Percentiles rank a stretch among this genome's conserved stretches.
Evolutionary conservation across 768 basidiomycete genomes (phyloP).

Genomic region (Crepidotus variabilis): DNA sequence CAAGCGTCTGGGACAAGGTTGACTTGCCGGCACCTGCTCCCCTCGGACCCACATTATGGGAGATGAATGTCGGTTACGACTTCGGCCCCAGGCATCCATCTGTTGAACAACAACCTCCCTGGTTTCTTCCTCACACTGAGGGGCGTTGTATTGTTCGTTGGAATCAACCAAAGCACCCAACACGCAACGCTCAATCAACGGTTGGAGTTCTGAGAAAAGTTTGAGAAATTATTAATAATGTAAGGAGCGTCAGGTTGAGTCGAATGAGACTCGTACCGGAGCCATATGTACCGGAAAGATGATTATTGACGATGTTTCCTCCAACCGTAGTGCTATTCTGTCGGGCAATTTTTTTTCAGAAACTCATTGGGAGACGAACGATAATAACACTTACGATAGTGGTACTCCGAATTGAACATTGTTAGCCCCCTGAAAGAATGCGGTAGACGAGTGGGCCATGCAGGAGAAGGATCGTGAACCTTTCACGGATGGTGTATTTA

Average conservation of each 20-base stretch:
- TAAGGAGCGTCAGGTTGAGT: not conserved
- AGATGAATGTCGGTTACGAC: not conserved
- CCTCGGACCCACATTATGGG: constrained; percentile 11
- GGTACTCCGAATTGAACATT: too few species aligned
- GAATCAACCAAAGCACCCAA: constrained; percentile 3
- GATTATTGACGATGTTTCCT: too few species aligned
- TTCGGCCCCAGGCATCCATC: constrained; percentile 13
- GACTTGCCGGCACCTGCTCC: constrained; percentile 16
- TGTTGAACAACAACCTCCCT: constrained; percentile 10
- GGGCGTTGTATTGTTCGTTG: not conserved
- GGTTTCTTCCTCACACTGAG: constrained; percentile 4
- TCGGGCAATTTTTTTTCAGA: too few species aligned
- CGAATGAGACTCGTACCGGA: too few species aligned
- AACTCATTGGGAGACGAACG: too few species aligned
- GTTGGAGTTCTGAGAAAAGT: not conserved
- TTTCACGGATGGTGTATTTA: too few species aligned
- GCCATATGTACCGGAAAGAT: too few species aligned
- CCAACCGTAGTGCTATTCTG: too few species aligned
- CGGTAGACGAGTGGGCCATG: too few species aligned
- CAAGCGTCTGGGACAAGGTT: constrained; percentile 12
- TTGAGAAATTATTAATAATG: not conserved
- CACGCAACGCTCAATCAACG: not conserved
- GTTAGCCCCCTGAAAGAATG: too few species aligned
- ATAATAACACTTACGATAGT: too few species aligned
- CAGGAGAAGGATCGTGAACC: too few species aligned